These are phyloP conservation scores for Solanum pinnatisectum DNA, from an alignment of 257 asterid species.

Conservation along the genomic window DNA sequence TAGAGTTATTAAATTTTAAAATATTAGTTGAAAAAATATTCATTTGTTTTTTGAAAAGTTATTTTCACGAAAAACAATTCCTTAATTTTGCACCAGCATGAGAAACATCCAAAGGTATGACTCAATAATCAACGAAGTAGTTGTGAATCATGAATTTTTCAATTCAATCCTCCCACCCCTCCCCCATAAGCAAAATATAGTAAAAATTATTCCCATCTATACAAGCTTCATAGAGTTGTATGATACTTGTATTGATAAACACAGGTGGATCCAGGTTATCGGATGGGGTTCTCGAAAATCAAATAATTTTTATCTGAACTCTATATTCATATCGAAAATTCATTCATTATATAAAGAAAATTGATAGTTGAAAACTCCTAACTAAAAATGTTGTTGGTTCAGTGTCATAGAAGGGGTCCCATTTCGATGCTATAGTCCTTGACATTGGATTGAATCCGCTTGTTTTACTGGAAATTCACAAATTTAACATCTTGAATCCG, in stretches of 20 bases:
- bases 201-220: not conserved
- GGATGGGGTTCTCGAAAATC: too few species aligned
- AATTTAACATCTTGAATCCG: not conserved
- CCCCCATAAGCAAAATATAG: not conserved
- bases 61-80: not conserved
- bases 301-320: not conserved
- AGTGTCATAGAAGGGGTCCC: not conserved
- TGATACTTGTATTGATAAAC: not conserved
- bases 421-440: not conserved
- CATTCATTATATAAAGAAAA: too few species aligned
- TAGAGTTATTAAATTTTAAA: not conserved
- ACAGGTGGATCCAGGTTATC: too few species aligned
- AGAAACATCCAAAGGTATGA: not conserved
- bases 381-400: not conserved
- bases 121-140: not conserved
- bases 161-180: not conserved
- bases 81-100: not conserved
- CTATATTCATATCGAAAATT: not conserved
- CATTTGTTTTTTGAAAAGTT: not conserved
- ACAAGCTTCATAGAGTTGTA: not conserved
- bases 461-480: too few species aligned
- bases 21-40: not conserved
- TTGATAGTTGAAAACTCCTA: not conserved
- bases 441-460: too few species aligned
- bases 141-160: not conserved